These are phyloP conservation scores for Phytophthora pini DNA, from an alignment of 352 stramenopile genomes.

Conservation along the genomic window DNA sequence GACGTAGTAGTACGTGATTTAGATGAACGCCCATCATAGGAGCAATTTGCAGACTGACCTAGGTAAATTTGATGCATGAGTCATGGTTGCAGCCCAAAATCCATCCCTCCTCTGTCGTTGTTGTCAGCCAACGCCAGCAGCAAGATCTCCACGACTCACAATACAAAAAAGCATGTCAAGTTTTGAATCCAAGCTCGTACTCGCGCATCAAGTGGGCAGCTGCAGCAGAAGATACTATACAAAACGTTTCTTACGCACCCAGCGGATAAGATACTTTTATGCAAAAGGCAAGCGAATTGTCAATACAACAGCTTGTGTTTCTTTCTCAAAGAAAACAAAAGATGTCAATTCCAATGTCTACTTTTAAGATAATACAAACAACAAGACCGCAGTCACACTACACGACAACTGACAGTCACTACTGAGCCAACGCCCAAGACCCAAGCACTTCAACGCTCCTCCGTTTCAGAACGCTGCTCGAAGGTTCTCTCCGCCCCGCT, in stretches of 20 bases:
- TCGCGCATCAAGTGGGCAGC: background rate
- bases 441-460: background rate
- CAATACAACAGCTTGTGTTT: background rate
- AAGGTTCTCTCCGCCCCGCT: slow-evolving; percentile 15
- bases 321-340: too few relatives aligned
- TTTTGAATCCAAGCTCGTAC: too few relatives aligned
- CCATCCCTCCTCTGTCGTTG: background rate
- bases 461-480: slow-evolving; percentile 26
- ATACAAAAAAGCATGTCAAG: background rate
- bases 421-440: too few relatives aligned
- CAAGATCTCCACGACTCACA: background rate
- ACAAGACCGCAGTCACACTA: background rate
- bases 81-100: background rate
- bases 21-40: too few relatives aligned
- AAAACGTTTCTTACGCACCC: slow-evolving; percentile 2
- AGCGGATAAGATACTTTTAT: slow-evolving; percentile 10
- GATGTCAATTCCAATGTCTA: too few relatives aligned
- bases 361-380: background rate
- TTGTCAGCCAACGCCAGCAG: background rate
- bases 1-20: too few relatives aligned
- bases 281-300: background rate
- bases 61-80: too few relatives aligned
- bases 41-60: too few relatives aligned
- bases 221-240: slow-evolving; percentile 1
- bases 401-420: too few relatives aligned